Conservation (phyloP, 352 stramenopile species). For the Elongisporangium prolatum region DNA sequence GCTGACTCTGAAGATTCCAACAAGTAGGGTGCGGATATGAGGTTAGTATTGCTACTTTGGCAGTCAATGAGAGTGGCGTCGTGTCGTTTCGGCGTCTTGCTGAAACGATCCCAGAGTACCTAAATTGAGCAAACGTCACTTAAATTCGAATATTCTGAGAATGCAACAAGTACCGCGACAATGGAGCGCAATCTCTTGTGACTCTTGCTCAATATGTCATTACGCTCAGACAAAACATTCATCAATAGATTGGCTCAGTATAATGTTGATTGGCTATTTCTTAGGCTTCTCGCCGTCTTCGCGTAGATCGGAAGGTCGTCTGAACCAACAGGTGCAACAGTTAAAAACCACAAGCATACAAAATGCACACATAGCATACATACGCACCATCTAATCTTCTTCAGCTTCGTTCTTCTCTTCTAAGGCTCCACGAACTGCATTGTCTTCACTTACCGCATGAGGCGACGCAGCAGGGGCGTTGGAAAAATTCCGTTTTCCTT, state of each 20-base stretch:
- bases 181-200: neutral
- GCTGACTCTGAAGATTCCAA: too few species aligned
- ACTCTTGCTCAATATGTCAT: neutral
- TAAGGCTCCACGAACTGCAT: neutral
- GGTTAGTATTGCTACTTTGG: neutral
- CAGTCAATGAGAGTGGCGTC: neutral
- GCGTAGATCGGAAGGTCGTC: constrained; percentile 7
- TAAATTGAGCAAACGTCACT: neutral
- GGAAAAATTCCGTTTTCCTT: constrained; percentile 4
- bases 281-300: neutral
- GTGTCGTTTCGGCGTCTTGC: neutral
- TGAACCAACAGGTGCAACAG: constrained; percentile 1
- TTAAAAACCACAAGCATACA: too few species aligned
- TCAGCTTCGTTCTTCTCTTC: constrained; percentile 3
- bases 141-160: too few species aligned
- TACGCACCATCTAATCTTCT: constrained; percentile 12
- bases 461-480: neutral
- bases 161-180: too few species aligned
- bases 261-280: neutral
- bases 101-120: neutral
- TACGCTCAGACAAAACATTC: neutral
- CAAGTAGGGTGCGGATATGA: too few species aligned
- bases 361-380: neutral
- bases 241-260: neutral
- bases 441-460: neutral